Percentiles rank a stretch among this genome's conserved stretches.
These are phyloP conservation scores for Naganishia cerealis DNA, from an alignment of 1,284 basidiomycete species.

Conservation along the genomic window DNA sequence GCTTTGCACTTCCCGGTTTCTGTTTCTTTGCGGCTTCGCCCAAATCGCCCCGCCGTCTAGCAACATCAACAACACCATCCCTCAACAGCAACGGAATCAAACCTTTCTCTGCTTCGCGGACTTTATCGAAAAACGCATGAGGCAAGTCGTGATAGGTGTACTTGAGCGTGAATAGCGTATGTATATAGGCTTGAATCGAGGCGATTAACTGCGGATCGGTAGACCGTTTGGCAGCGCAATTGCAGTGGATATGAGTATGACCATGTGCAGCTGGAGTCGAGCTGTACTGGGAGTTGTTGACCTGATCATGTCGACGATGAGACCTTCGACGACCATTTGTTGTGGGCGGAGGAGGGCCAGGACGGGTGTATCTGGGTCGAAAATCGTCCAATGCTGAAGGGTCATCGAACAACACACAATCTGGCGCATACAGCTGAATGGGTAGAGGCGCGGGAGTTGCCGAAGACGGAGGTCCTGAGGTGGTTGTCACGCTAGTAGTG, in stretches of 20 bases:
- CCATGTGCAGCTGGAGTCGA: background rate
- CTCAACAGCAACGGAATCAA: slow-evolving; percentile 33
- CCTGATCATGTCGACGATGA: slow-evolving; percentile 11
- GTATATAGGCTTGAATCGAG: slow-evolving; percentile 23
- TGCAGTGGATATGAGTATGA: slow-evolving; percentile 23
- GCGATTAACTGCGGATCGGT: slow-evolving; percentile 21
- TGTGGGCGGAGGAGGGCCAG: slow-evolving; percentile 10
- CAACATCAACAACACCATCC: slow-evolving; percentile 32
- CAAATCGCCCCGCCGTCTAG: slow-evolving; percentile 19
- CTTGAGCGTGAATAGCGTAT: slow-evolving; percentile 27
- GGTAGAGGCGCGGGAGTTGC: slow-evolving; percentile 9
- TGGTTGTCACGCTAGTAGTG: slow-evolving; percentile 23
- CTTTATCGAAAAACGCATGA: slow-evolving; percentile 34
- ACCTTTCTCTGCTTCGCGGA: slow-evolving; percentile 30
- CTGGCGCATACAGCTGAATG: slow-evolving; percentile 23
- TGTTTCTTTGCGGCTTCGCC: slow-evolving; percentile 18
- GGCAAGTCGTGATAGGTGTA: slow-evolving; percentile 33
- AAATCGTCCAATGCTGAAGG: slow-evolving; percentile 24
- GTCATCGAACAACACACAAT: slow-evolving; percentile 24
- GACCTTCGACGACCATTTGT: slow-evolving; percentile 8
- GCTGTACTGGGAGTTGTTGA: slow-evolving; percentile 2
- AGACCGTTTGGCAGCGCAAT: slow-evolving; percentile 22
- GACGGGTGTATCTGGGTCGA: slow-evolving; percentile 20
- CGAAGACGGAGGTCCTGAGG: slow-evolving; percentile 4
- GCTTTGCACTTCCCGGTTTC: background rate